Percentiles rank a stretch among this genome's conserved stretches.
Conservation (phyloP, 306 rosid genomes). For the Fragaria ananassa region DNA sequence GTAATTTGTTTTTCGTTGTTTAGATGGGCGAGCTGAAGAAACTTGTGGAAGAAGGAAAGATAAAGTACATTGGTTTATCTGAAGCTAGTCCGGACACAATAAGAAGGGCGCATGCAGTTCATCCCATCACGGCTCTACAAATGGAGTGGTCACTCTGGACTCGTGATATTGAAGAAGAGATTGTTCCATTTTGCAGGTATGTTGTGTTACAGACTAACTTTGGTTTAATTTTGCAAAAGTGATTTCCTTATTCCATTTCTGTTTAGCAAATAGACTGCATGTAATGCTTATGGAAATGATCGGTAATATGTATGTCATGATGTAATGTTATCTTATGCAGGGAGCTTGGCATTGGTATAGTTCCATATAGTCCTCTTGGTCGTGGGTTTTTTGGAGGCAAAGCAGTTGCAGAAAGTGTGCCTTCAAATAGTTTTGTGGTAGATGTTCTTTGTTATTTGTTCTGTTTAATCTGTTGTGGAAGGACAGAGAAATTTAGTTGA, state of each 20-base stretch:
- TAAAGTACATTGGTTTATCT: slow-evolving; percentile 68
- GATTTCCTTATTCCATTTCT: neutral
- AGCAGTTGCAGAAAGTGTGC: slow-evolving; percentile 47
- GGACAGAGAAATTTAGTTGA: too few relatives aligned
- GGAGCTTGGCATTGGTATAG: slow-evolving; percentile 67
- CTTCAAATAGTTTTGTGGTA: slow-evolving; percentile 36
- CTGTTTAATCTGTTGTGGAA: neutral
- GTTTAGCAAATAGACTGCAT: neutral
- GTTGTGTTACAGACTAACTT: slow-evolving; percentile 12
- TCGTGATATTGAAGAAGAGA: slow-evolving; percentile 69
- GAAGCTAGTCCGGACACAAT: slow-evolving; percentile 76
- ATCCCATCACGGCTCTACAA: slow-evolving; percentile 68
- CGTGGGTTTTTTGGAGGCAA: slow-evolving; percentile 66
- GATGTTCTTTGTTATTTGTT: neutral
- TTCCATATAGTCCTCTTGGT: slow-evolving; percentile 67
- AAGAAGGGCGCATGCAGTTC: slow-evolving; percentile 79
- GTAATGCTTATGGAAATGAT: neutral
- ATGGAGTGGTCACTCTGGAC: slow-evolving; percentile 83
- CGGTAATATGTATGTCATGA: neutral
- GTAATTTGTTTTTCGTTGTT: neutral
- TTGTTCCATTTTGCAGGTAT: slow-evolving; percentile 75
- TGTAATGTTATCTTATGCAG: slow-evolving; percentile 23
- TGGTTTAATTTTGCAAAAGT: neutral
- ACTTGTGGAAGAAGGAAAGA: slow-evolving; percentile 74
- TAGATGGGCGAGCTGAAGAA: slow-evolving; percentile 76